Evolutionary conservation across 805 yeast genomes (phyloP).

Genomic region (Starmerella floris): DNA sequence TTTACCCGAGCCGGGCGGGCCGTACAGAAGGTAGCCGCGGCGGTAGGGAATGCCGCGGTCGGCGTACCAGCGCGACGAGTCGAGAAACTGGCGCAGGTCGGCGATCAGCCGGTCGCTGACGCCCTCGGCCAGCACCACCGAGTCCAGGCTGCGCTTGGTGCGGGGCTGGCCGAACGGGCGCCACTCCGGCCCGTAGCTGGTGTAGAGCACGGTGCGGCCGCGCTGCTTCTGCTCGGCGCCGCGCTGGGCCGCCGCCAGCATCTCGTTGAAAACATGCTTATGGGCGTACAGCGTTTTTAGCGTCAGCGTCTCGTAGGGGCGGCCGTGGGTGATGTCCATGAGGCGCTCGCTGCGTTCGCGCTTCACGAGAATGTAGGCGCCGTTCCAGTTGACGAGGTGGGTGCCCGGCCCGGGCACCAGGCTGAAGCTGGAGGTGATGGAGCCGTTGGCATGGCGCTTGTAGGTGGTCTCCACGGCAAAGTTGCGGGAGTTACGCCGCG

Average conservation of each 20-base stretch:
- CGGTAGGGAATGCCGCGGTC: constrained; percentile 96
- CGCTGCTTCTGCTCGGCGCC: constrained; percentile 71
- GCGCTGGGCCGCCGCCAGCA: constrained; percentile 70
- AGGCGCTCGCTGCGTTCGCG: constrained; percentile 84
- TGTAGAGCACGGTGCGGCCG: constrained; percentile 86
- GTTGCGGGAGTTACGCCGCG: constrained; percentile 64
- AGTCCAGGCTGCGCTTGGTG: constrained; percentile 66
- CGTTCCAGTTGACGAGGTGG: constrained; percentile 71
- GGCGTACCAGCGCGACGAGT: constrained; percentile 79
- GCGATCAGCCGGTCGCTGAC: constrained; percentile 48
- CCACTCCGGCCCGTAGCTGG: constrained; percentile 99
- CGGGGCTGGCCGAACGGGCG: constrained; percentile 94
- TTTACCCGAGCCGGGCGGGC: constrained; percentile 97
- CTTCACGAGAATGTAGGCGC: constrained; percentile 76
- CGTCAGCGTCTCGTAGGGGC: constrained; percentile 94
- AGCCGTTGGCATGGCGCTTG: constrained; percentile 83
- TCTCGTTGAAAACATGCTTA: constrained; percentile 49
- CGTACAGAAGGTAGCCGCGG: constrained; percentile 83
- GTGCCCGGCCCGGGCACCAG: constrained; percentile 97
- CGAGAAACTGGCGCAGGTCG: constrained; percentile 71
- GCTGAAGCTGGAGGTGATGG: constrained; percentile 72
- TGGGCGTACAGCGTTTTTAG: constrained; percentile 81
- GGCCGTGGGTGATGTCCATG: constrained; percentile 76
- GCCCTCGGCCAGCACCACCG: constrained; percentile 73
- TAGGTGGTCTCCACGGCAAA: constrained; percentile 78